Percentiles rank a stretch among this genome's conserved stretches.
phyloP scores from a whole-genome alignment of 305 asterid species.

The Lippia alba region DNA sequence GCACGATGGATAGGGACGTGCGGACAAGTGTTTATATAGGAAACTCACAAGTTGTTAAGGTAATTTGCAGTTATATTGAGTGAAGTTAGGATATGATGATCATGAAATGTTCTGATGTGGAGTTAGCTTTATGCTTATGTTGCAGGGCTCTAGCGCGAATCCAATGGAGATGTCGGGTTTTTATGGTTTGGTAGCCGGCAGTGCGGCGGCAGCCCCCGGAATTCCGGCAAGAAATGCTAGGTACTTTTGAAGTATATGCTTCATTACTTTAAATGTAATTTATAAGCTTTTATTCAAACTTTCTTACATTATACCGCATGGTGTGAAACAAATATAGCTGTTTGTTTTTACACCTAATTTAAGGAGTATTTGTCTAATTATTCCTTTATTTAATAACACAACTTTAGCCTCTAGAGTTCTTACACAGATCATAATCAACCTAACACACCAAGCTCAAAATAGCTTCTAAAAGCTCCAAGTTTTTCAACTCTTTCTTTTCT shows the following conservation, averaged over 20 bases:
- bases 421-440: neutral
- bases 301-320: neutral
- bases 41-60: slow-evolving; percentile 51
- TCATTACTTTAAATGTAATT: neutral
- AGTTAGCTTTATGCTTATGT: neutral
- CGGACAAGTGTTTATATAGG: slow-evolving; percentile 48
- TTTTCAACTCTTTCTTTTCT: slow-evolving; percentile 26
- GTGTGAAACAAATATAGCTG: neutral
- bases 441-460: neutral
- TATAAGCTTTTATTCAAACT: neutral
- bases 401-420: neutral
- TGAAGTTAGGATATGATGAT: slow-evolving; percentile 10
- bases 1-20: slow-evolving; percentile 59
- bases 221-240: slow-evolving; percentile 52
- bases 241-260: slow-evolving; percentile 26
- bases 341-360: no score
- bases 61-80: slow-evolving; percentile 2
- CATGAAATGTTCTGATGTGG: slow-evolving; percentile 24
- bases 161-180: slow-evolving; percentile 45
- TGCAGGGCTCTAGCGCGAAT: slow-evolving; percentile 61
- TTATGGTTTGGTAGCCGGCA: slow-evolving; percentile 49
- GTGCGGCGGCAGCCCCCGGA: slow-evolving; percentile 58
- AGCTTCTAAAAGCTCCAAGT: slow-evolving; percentile 3
- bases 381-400: neutral
- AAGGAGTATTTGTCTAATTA: neutral